A percentile compares a stretch with the other conserved stretches of the same genome.
Evolutionary conservation across 495 filamentous ascomycete species (phyloP).

Genomic region (Penicillium ochrochloron): DNA sequence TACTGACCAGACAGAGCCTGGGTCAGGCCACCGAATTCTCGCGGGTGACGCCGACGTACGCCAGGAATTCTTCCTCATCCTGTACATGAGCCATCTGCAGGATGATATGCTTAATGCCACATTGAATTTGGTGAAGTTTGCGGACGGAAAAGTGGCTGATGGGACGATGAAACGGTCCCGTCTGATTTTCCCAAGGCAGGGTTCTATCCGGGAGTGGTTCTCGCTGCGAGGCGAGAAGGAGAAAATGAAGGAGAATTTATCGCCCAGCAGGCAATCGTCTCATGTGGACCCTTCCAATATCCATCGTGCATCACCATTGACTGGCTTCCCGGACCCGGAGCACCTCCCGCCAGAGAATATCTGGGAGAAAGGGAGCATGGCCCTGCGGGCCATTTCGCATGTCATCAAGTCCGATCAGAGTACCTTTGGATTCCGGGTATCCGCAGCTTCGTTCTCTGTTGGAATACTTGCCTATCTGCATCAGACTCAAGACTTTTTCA

Average conservation of each 20-base stretch:
- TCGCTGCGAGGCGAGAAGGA: slow-evolving; percentile 22
- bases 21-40: slow-evolving; percentile 9
- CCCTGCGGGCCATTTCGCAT: slow-evolving; percentile 33
- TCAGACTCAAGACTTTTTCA: slow-evolving; percentile 68
- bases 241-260: slow-evolving; percentile 10
- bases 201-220: slow-evolving; percentile 53
- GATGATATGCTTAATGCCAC: slow-evolving; percentile 38
- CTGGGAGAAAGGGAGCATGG: slow-evolving; percentile 59
- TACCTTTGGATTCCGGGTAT: slow-evolving; percentile 69
- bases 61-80: slow-evolving; percentile 40
- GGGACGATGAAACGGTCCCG: slow-evolving; percentile 64
- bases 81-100: slow-evolving; percentile 45
- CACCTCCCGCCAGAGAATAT: slow-evolving; percentile 66
- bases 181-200: slow-evolving; percentile 62
- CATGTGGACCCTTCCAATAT: slow-evolving; percentile 25
- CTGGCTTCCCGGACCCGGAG: slow-evolving; percentile 62
- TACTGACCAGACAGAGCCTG: slow-evolving; percentile 1
- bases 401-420: slow-evolving; percentile 39
- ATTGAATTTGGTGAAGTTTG: slow-evolving; percentile 62
- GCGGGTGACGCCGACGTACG: slow-evolving; percentile 32
- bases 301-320: slow-evolving; percentile 8
- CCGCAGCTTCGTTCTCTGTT: slow-evolving; percentile 70
- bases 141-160: slow-evolving; percentile 54
- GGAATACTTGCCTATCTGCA: slow-evolving; percentile 71
- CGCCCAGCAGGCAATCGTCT: slow-evolving; percentile 29